These are phyloP conservation scores for Neonothopanus nambi DNA, from an alignment of 1,284 basidiomycete genomes.

Conservation along the genomic window DNA sequence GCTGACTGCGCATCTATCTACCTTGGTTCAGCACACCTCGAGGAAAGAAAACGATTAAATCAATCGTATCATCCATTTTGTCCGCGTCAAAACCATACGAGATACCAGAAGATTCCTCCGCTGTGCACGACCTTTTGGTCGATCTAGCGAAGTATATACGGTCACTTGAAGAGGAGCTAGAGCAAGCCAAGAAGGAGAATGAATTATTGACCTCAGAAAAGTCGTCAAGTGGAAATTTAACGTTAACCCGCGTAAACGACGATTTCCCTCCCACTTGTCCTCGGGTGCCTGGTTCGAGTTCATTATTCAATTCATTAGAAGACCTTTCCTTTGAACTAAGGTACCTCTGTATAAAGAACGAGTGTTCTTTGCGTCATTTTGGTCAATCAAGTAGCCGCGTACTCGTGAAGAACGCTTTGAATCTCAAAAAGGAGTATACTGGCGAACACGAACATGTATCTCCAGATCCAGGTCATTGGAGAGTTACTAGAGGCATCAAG, in stretches of 20 bases:
- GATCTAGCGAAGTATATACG: slow-evolving; percentile 6
- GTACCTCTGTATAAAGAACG: not conserved
- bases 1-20: not conserved
- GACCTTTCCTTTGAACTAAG: not conserved
- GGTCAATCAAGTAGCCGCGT: slow-evolving; percentile 7
- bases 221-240: not conserved
- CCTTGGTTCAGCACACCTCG: not conserved
- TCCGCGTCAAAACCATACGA: slow-evolving; percentile 3
- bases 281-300: not conserved
- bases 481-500: not conserved
- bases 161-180: slow-evolving; percentile 2
- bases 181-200: not conserved
- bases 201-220: not conserved
- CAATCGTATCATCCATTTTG: slow-evolving; percentile 10
- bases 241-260: not conserved
- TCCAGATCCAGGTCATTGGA: not conserved
- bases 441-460: not conserved
- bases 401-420: slow-evolving; percentile 6
- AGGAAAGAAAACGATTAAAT: not conserved
- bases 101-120: slow-evolving; percentile 2
- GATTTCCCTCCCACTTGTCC: not conserved
- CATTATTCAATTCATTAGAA: not conserved
- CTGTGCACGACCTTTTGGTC: slow-evolving; percentile 1
- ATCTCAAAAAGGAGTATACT: slow-evolving; percentile 3
- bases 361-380: not conserved